phyloP scores from a whole-genome alignment of 2,329 filamentous ascomycete genomes.

The Colletotrichum plurivorum region DNA sequence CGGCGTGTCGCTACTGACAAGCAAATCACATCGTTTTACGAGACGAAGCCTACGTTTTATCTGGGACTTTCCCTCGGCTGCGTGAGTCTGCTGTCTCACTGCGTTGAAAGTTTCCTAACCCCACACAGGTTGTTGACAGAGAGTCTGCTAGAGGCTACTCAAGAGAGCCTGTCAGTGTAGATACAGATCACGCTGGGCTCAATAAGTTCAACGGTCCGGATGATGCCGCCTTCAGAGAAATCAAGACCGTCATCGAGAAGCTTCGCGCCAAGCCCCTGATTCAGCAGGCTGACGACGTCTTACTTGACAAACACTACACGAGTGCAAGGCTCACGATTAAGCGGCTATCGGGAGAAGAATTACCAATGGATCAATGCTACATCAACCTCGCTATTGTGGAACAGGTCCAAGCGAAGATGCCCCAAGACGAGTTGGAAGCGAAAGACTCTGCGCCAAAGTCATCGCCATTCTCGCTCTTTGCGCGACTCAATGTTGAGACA shows the following conservation, averaged over 20 bases:
- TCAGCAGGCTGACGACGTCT: slow-evolving; percentile 41
- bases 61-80: background rate
- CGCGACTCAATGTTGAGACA: background rate
- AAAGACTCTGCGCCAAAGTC: background rate
- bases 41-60: background rate
- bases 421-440: background rate
- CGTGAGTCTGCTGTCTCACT: background rate
- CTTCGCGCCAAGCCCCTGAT: slow-evolving; percentile 38
- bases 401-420: slow-evolving; percentile 17
- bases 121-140: background rate
- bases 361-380: slow-evolving; percentile 54
- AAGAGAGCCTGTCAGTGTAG: background rate
- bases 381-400: slow-evolving; percentile 57
- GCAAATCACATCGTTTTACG: background rate
- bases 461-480: slow-evolving; percentile 5
- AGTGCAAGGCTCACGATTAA: slow-evolving; percentile 48
- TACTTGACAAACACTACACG: slow-evolving; percentile 45
- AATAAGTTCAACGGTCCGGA: slow-evolving; percentile 46
- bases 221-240: slow-evolving; percentile 38
- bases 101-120: background rate
- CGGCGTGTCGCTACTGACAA: background rate
- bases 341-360: slow-evolving; percentile 50
- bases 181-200: slow-evolving; percentile 23
- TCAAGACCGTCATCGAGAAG: slow-evolving; percentile 37
- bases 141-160: background rate